These are phyloP conservation scores for Zygnema circumcarinatum DNA, from an alignment of 139 green algal species.

Conservation along the genomic window DNA sequence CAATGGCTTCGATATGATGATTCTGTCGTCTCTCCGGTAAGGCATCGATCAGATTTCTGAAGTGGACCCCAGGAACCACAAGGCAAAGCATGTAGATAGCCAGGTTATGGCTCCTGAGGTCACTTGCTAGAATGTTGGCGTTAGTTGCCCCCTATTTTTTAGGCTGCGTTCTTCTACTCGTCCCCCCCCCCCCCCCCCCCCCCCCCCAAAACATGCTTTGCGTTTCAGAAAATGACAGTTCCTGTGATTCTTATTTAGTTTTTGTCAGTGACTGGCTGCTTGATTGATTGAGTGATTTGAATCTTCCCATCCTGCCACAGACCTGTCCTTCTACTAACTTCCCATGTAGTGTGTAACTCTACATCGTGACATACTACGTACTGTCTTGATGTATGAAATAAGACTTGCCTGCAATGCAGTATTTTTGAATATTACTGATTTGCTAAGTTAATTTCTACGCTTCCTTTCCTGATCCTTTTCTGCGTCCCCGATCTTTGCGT, in stretches of 20 bases:
- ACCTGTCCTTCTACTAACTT: too few relatives aligned
- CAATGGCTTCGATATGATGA: conserved; percentile 32
- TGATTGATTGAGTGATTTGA: not conserved
- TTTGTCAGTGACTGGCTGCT: not conserved
- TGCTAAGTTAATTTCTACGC: not conserved
- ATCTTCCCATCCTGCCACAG: too few relatives aligned
- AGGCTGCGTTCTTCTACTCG: not conserved
- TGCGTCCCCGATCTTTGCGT: not conserved
- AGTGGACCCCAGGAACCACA: too few relatives aligned
- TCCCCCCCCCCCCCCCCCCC: not conserved
- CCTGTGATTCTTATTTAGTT: too few relatives aligned
- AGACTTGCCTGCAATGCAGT: too few relatives aligned
- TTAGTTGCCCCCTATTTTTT: not conserved
- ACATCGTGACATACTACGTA: too few relatives aligned
- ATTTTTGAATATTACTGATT: not conserved
- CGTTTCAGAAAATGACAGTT: too few relatives aligned
- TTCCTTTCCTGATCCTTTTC: not conserved
- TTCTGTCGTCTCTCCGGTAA: conserved; percentile 7
- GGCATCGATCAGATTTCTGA: not conserved
- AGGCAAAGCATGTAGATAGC: too few relatives aligned
- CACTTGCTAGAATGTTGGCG: too few relatives aligned
- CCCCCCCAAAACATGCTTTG: not conserved
- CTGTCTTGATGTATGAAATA: too few relatives aligned
- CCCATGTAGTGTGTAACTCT: too few relatives aligned
- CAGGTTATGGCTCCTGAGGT: too few relatives aligned